These are phyloP conservation scores for Sporothrix schenckii DNA, from an alignment of 2,329 filamentous ascomycete species.

Conservation along the genomic window DNA sequence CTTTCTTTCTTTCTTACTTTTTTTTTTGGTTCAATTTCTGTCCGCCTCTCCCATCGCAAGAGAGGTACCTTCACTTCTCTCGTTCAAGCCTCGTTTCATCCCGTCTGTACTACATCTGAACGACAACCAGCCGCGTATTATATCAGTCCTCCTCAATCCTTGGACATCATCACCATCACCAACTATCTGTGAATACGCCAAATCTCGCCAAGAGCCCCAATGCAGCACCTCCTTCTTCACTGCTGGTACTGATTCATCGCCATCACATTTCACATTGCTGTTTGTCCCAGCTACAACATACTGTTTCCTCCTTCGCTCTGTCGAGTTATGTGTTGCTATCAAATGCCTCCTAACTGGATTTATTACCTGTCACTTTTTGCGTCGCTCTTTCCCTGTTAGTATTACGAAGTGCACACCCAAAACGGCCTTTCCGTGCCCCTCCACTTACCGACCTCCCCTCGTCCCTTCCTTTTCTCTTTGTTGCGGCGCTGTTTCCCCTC, in stretches of 20 bases:
- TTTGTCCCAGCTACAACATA: not conserved
- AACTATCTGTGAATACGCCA: not conserved
- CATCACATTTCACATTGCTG: slow-evolving; percentile 9
- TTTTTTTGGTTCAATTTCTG: too few relatives aligned
- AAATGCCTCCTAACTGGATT: not conserved
- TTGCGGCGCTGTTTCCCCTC: not conserved
- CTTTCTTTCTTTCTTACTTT: not conserved
- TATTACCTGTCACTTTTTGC: slow-evolving; percentile 19
- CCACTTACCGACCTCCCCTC: not conserved
- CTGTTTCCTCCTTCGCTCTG: not conserved
- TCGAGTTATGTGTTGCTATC: not conserved
- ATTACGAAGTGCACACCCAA: not conserved
- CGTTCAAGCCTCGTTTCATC: not conserved
- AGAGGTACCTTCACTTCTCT: not conserved
- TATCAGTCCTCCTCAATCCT: slow-evolving; percentile 2
- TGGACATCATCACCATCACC: not conserved
- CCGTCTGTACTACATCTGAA: not conserved
- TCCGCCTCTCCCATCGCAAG: too few relatives aligned
- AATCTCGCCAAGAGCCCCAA: not conserved
- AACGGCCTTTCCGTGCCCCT: not conserved
- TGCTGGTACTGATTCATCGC: not conserved
- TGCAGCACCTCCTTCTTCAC: not conserved
- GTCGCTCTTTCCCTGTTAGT: slow-evolving; percentile 10
- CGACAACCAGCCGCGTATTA: not conserved
- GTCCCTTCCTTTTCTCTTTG: not conserved